Conservation (phyloP, 345 rosid species). For the Conringia planisiliqua region DNA sequence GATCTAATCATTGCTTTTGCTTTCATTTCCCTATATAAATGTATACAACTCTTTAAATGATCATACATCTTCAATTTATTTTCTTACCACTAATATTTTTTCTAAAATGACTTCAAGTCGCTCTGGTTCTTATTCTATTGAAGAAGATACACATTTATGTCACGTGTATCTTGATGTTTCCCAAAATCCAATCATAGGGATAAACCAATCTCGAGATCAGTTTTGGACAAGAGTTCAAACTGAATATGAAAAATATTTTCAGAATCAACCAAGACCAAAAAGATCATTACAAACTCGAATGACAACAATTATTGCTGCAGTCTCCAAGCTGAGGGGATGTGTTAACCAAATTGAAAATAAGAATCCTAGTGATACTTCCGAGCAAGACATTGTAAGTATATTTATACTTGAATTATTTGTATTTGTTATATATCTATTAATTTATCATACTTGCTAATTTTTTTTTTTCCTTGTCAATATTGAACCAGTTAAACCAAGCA, state of each 20-base stretch:
- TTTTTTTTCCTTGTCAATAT: not conserved
- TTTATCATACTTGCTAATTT: not conserved
- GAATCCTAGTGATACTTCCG: not conserved
- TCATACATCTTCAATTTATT: not conserved
- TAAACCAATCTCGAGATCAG: not conserved
- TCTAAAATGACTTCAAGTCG: not conserved
- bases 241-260: not conserved
- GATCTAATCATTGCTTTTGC: not conserved
- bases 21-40: not conserved
- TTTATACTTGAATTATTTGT: not conserved
- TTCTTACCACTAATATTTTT: not conserved
- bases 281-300: not conserved
- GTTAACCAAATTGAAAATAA: not conserved
- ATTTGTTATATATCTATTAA: not conserved
- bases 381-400: not conserved
- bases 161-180: not conserved
- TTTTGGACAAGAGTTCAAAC: not conserved
- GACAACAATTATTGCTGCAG: not conserved
- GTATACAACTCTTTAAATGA: not conserved
- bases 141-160: not conserved
- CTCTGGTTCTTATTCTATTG: not conserved
- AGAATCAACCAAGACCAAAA: not conserved
- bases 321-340: not conserved
- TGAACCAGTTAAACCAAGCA: not conserved
- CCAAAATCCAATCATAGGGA: not conserved